Conservation (phyloP, 805 yeast species). For the Candida pseudoglaebosa region DNA sequence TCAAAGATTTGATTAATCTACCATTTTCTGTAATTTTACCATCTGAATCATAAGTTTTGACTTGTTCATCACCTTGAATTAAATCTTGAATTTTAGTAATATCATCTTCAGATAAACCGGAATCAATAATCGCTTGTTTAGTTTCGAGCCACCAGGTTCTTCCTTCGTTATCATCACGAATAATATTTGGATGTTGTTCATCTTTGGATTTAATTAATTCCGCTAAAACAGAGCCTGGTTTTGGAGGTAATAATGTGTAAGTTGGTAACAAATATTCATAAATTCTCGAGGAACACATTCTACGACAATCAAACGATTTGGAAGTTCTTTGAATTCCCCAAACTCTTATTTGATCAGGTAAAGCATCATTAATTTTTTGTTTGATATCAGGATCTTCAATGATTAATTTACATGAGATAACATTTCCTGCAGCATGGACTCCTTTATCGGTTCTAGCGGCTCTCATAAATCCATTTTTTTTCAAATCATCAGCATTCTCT, state of each 20-base stretch:
- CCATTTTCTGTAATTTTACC: constrained; percentile 34
- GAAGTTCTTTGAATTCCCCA: constrained; percentile 93
- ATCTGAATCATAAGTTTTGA: constrained; percentile 19
- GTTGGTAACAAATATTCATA: constrained; percentile 94
- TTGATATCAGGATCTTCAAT: constrained; percentile 76
- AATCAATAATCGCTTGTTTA: constrained; percentile 26
- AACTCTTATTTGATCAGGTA: constrained; percentile 84
- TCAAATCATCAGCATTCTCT: constrained; percentile 83
- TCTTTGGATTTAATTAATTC: constrained; percentile 54
- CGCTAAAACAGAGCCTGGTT: constrained; percentile 65
- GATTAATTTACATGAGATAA: constrained; percentile 77
- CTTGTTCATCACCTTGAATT: constrained; percentile 4
- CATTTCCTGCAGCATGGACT: constrained; percentile 96
- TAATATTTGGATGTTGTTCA: constrained; percentile 51
- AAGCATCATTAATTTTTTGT: constrained; percentile 62
- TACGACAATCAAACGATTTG: constrained; percentile 89
- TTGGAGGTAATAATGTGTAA: constrained; percentile 86
- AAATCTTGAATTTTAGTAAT: constrained; percentile 7
- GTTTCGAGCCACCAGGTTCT: constrained; percentile 67
- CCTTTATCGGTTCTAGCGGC: constrained; percentile 93
- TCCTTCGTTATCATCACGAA: constrained; percentile 66
- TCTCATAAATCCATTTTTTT: constrained; percentile 82
- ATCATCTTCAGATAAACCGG: constrained; percentile 9
- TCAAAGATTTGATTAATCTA: constrained; percentile 46
- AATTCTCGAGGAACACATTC: constrained; percentile 91